Conservation (phyloP, 495 filamentous ascomycete species). For the Xylaria telfairii region DNA sequence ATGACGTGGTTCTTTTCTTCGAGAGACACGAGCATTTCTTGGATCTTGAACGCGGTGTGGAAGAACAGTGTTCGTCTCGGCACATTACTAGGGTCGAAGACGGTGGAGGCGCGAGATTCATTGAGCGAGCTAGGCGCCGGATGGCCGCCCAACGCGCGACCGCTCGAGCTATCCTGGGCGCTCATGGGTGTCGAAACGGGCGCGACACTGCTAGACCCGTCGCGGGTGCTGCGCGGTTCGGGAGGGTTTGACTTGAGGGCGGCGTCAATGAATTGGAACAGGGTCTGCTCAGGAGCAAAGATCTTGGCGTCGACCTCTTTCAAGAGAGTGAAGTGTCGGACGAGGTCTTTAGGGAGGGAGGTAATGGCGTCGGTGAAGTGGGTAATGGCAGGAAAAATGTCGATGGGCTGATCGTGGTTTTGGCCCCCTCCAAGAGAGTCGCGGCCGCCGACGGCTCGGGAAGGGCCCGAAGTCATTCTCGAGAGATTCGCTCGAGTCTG, state of each 20-base stretch:
- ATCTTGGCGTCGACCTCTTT: constrained; percentile 98
- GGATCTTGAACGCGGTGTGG: constrained; percentile 61
- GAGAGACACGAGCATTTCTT: constrained; percentile 79
- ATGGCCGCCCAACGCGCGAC: constrained; percentile 39
- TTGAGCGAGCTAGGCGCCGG: constrained; percentile 43
- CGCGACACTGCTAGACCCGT: constrained; percentile 49
- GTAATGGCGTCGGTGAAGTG: constrained; percentile 93
- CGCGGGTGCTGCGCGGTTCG: constrained; percentile 48
- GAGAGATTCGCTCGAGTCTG: constrained; percentile 63
- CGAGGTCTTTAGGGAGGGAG: constrained; percentile 91
- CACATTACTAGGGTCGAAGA: constrained; percentile 56
- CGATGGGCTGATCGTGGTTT: constrained; percentile 55
- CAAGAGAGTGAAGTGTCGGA: constrained; percentile 89
- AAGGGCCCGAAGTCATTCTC: constrained; percentile 51
- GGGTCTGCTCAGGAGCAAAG: constrained; percentile 72
- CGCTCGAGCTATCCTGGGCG: constrained; percentile 52
- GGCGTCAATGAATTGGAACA: constrained; percentile 71
- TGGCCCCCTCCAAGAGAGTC: constrained; percentile 52
- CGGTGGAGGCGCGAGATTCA: constrained; percentile 45
- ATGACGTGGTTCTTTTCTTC: constrained; percentile 98
- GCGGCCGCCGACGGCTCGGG: constrained; percentile 44
- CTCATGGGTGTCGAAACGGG: constrained; percentile 50
- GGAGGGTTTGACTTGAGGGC: constrained; percentile 66
- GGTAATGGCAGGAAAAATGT: constrained; percentile 89
- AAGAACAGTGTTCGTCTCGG: constrained; percentile 71